Conservation (phyloP, 1,284 basidiomycete genomes). For the Pseudozyma pruni region DNA sequence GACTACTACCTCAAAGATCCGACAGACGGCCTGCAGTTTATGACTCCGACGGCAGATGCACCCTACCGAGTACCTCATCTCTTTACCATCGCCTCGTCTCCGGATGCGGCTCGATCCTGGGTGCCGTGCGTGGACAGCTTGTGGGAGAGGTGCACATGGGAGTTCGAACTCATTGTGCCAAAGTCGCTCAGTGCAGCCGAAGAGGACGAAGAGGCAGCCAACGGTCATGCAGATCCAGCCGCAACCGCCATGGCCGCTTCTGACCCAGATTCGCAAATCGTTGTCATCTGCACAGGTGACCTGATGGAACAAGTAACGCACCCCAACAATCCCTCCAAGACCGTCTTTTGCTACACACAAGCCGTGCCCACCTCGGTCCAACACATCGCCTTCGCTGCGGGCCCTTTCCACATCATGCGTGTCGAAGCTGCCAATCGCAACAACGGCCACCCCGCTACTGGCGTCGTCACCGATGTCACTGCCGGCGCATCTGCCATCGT, state of each 20-base stretch:
- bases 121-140: conserved; percentile 94
- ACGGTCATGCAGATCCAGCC: conserved; percentile 3
- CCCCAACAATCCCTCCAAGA: conserved; percentile 91
- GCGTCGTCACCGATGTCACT: conserved; percentile 68
- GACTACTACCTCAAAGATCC: conserved; percentile 83
- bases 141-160: conserved; percentile 98
- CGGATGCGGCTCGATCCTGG: conserved; percentile 93
- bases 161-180: conserved; percentile 94
- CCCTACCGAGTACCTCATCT: conserved; percentile 86
- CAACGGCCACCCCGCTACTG: conserved; percentile 74
- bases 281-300: conserved; percentile 93
- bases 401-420: conserved; percentile 76
- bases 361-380: conserved; percentile 89
- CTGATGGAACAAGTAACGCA: conserved; percentile 75
- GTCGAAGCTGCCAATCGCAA: conserved; percentile 36
- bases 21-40: conserved; percentile 85
- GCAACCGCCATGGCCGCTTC: conserved; percentile 5
- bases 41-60: conserved; percentile 80
- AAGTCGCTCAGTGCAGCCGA: conserved; percentile 69
- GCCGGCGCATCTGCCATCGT: conserved; percentile 17
- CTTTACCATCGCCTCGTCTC: conserved; percentile 87
- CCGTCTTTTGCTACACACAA: conserved; percentile 93
- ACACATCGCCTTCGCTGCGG: conserved; percentile 94
- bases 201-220: conserved; percentile 26
- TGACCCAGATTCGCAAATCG: conserved; percentile 69